Base-by-base conservation (phyloP, 768 basidiomycete species). In the Cystobasidium ongulense region DNA sequence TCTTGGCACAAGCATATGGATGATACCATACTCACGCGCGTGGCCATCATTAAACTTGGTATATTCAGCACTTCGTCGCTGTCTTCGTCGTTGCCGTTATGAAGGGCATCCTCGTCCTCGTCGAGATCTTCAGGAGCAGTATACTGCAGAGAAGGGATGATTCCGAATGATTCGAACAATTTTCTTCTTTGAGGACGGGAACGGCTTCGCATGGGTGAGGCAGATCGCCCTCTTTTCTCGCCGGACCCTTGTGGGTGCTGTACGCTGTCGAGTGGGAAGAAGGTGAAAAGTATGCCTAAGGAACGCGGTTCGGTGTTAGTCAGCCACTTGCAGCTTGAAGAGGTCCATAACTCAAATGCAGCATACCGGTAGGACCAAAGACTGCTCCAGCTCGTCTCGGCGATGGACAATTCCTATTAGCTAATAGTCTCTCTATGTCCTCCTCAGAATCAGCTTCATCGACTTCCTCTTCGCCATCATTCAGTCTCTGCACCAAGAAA, bases 91-190 rank as follows among this genome's bases (percentile, higher is more conserved):
- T 57, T 23, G 2, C 33, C 68, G n/a, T 57, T 36, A 17, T 71
- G 50, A 10, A 71, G 2, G 2, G 38, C 11, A 7, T 36, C 68
- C 18, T 71, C 68, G 17, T 33, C 68, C 3, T 46, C 39, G 5
- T 54, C 68, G 27, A 23, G 25, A 29, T 62, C 65, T 46, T n/a
- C 35, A 5, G 29, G 29, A 36, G 8, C 38, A 1, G 46, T 38
- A 18, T 13, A 57, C 29, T 70, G 65, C 25, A 53, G 18, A 23
- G 57, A 29, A 8, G 54, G 35, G 7, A 75, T 50, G 27, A 67
- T 66, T 5, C 74, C 74, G 36, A 75, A 75, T 3, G 74, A 70
- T 33, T 75, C 74, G 70, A 75, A 75, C 1, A 75, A 35, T 8
- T 52, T 71, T 8, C 73, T 2, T 27, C 65, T 36, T 23, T 38